Evolutionary conservation across 768 basidiomycete species (phyloP), one percentile per base, ranked within the genome.

Genomic region (Hysterangium stoloniferum): DNA sequence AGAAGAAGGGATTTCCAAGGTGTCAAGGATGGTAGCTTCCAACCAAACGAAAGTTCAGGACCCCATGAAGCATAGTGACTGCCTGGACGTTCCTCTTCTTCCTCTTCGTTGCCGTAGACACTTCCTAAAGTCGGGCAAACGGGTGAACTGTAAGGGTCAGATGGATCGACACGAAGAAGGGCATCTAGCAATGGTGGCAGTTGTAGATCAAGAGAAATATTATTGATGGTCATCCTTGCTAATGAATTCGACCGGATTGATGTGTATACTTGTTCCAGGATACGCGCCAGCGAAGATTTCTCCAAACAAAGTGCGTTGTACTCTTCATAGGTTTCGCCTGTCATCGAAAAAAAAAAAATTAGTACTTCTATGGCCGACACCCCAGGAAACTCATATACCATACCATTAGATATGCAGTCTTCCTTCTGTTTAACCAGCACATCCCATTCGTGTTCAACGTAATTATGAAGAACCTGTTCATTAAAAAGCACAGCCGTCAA

Each of bases 1-100:
- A 92, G 74, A 5, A 98, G 67, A 13, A 98, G 63, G 19, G 89
- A 86, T 61, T 96, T 96, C 95, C 95, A 98, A 4, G 95, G 94
- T 13, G 80, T 73, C 20, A 97, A 73, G 15, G 76, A 68, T 7
- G 86, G 81, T 2, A 91, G 68, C 40, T 74, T 73, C 84, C 84
- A 90, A 2, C 86, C 86, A 49, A 80, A 70, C 57, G 73, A 64
- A 64, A 87, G 72, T 48, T 83, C 82, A 32, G 71, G 73, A 15
- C 82, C 84, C 86, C 88, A 87, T 13, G 24, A 32, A 6, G 67
- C 66, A 40, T 69, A 67, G 15, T 68, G 59, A 29, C 57, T 61
- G 52, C 83, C 79, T 1, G 66, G 63, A 22, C 80, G 79, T 25
- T 71, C 67, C 24, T 82, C 80, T 41, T 78, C 80, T 15, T 48